Percentiles rank a stretch among this genome's conserved stretches.
These are phyloP conservation scores for Vitis rotundifolia DNA, from an alignment of 164 flowering plant species.

Conservation along the genomic window DNA sequence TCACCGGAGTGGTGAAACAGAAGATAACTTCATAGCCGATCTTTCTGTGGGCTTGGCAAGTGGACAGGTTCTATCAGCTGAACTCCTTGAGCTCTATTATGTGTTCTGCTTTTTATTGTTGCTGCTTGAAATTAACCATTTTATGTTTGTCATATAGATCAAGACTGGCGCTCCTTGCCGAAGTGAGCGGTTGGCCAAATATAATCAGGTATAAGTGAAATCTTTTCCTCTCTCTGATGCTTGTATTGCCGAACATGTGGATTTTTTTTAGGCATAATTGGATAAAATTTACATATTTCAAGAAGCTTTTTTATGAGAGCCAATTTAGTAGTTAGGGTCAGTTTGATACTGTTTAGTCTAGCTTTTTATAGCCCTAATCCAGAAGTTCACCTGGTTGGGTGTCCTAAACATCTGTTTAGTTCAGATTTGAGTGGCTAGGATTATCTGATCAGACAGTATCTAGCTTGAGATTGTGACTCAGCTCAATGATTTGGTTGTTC, in stretches of 20 bases:
- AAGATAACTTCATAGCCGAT: constrained; percentile 96
- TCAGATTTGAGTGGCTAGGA: not conserved
- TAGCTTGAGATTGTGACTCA: not conserved
- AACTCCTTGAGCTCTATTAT: constrained; percentile 4
- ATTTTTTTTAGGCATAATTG: too few species aligned
- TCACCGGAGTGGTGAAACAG: constrained; percentile 98
- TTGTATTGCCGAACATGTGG: too few species aligned
- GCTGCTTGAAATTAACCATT: constrained; percentile 6
- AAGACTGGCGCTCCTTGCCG: constrained; percentile 99
- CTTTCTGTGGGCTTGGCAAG: constrained; percentile 96
- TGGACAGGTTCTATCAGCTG: constrained; percentile 67
- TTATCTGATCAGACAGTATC: not conserved
- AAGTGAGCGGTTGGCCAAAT: constrained; percentile 89
- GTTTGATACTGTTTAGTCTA: too few species aligned
- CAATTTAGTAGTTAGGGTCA: too few species aligned
- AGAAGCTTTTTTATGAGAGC: too few species aligned
- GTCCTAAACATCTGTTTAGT: not conserved
- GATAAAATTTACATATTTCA: too few species aligned
- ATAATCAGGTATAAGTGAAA: constrained; percentile 72
- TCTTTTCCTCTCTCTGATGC: not conserved
- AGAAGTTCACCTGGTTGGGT: not conserved
- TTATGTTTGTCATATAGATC: constrained; percentile 45
- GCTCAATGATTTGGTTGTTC: too few species aligned
- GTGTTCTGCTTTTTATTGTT: not conserved
- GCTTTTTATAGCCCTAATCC: not conserved